Evolutionary conservation across 2,329 filamentous ascomycete genomes (phyloP).

Genomic region (Sclerotinia sclerotiorum): DNA sequence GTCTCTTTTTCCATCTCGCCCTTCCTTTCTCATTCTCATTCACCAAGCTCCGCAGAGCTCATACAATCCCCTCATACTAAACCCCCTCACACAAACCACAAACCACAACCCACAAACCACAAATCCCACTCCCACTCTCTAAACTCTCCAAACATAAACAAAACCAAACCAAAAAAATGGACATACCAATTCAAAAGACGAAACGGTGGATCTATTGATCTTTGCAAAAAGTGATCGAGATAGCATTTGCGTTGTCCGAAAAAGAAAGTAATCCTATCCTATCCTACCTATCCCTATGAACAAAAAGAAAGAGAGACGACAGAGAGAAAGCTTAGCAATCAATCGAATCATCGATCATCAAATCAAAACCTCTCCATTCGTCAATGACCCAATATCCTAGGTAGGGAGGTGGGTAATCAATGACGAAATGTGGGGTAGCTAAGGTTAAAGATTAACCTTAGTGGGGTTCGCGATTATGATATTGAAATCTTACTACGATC

Average conservation of each 20-base stretch:
- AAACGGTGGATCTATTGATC: neutral
- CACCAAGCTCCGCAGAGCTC: neutral
- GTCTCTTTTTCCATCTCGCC: too few relatives aligned
- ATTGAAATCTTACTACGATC: too few relatives aligned
- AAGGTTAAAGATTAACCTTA: neutral
- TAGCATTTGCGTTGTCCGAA: neutral
- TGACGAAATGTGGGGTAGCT: conserved; percentile 15
- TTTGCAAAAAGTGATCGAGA: neutral
- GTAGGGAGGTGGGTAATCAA: neutral
- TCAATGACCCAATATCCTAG: neutral
- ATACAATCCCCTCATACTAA: neutral
- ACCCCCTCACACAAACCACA: neutral
- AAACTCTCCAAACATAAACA: too few relatives aligned
- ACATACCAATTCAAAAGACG: too few relatives aligned
- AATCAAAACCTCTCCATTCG: neutral
- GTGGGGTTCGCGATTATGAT: too few relatives aligned
- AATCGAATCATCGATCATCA: neutral
- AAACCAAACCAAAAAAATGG: too few relatives aligned
- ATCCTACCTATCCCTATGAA: too few relatives aligned
- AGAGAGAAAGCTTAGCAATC: neutral
- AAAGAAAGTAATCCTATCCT: neutral
- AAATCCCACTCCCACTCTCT: neutral
- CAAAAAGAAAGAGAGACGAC: too few relatives aligned
- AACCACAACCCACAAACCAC: neutral
- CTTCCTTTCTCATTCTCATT: too few relatives aligned